Evolutionary conservation across 2,329 filamentous ascomycete genomes (phyloP).

Genomic region (Aspergillus floridensis): DNA sequence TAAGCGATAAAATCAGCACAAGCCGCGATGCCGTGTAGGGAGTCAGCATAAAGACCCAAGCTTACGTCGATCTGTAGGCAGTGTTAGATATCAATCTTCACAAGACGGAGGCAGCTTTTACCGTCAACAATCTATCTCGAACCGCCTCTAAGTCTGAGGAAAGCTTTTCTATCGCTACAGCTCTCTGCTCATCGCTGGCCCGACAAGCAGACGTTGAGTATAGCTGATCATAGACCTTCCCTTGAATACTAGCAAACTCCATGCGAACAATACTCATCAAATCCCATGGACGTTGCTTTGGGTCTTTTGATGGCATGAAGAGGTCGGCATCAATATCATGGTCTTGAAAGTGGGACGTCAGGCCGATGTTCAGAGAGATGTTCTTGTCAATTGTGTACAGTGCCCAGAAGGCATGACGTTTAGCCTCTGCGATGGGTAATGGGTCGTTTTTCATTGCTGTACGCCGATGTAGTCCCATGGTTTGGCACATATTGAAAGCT

Average conservation of each 20-base stretch:
- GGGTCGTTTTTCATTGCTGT: conserved; percentile 17
- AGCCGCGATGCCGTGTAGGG: conserved; percentile 25
- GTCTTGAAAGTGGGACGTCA: conserved; percentile 27
- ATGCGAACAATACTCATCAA: conserved; percentile 22
- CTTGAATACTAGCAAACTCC: conserved; percentile 24
- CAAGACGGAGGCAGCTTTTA: conserved; percentile 7
- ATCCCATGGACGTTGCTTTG: conserved; percentile 23
- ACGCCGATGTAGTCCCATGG: conserved; percentile 20
- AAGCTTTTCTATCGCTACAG: conserved; percentile 18
- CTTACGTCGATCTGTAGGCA: conserved; percentile 22
- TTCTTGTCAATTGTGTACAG: conserved; percentile 29
- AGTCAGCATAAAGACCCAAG: conserved; percentile 23
- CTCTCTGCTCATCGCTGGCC: conserved; percentile 14
- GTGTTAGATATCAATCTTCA: not conserved
- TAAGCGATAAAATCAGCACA: conserved; percentile 27
- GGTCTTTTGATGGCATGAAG: conserved; percentile 19
- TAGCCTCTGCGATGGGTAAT: conserved; percentile 16
- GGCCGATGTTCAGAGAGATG: conserved; percentile 24
- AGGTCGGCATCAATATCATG: conserved; percentile 26
- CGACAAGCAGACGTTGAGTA: conserved; percentile 22
- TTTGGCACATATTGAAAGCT: conserved; percentile 27
- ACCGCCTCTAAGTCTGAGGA: conserved; percentile 24
- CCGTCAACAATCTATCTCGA: conserved; percentile 21
- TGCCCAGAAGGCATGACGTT: conserved; percentile 26
- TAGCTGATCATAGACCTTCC: conserved; percentile 25